Base-by-base conservation (phyloP, 1,139 yeast genomes). In the Diutina catenulata region DNA sequence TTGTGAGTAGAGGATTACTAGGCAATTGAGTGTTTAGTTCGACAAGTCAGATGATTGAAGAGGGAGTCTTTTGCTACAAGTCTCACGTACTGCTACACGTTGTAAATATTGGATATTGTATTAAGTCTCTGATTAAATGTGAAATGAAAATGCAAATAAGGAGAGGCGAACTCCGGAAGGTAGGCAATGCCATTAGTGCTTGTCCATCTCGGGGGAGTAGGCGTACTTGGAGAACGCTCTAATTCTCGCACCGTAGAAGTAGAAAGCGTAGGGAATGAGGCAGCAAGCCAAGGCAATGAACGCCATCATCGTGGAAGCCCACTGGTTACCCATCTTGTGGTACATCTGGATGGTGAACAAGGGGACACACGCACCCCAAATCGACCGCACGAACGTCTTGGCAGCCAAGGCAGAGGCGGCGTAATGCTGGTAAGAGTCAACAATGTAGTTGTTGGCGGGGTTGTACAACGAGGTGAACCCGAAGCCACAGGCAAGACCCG, bases 321-420 rank as follows among this genome's bases (percentile, higher is more conserved):
- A 80, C 54, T 80, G 74, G 45, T 74, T 55, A 21, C 82, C 82
- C 51, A 80, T 57, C 49, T 70, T 68, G 49, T 76, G 80, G 54
- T 79, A 79, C 86, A 80, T 80, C 56, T 80, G 88, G 38, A 75
- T 68, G n/a, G 87, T 80, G 53, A 80, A 80, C 43, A 80, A 63
- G 23, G 84, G 84, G 48, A 77, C 81, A 44, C 70, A 70, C 3
- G 84, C 87, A 55, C 88, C 86, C 71, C 83, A 80, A 32, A 78
- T 59, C 13, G 81, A 76, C 55, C 86, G 64, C 36, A 76, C 68
- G 47, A 77, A 72, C 1, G 83, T 77, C 54, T 77, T 75, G 1
- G 81, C 76, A 16, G 82, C 81, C 42, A 78, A 60, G 2, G 76
- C 83, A 33, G 80, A 70, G 1, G 84, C 83, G 4, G 84, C 84